phyloP scores from a whole-genome alignment of 345 rosid species.

The Gossypium raimondii region DNA sequence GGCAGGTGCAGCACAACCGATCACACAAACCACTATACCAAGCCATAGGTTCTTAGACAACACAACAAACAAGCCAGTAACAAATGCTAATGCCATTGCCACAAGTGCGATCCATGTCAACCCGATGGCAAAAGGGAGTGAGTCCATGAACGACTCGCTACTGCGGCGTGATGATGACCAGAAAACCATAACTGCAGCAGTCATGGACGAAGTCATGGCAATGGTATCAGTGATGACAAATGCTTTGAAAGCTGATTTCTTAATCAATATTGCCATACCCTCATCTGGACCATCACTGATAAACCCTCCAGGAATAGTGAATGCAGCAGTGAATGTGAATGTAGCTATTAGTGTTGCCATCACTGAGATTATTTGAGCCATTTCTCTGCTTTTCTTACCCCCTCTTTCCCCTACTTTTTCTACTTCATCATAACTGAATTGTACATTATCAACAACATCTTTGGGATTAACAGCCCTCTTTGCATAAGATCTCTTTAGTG shows the following conservation, averaged over 20 bases:
- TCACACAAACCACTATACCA: conserved; percentile 8
- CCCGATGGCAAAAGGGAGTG: conserved; percentile 7
- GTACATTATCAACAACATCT: neutral
- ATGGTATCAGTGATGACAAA: conserved; percentile 4
- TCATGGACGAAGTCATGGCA: conserved; percentile 5
- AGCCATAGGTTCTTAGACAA: neutral
- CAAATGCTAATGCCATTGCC: conserved; percentile 11
- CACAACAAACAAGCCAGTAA: conserved; percentile 12
- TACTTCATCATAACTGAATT: neutral
- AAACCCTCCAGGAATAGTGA: neutral
- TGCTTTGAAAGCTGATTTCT: conserved; percentile 5
- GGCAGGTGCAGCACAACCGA: conserved; percentile 12
- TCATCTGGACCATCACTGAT: neutral
- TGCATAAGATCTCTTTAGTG: neutral
- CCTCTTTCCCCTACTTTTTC: neutral
- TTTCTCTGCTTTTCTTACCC: neutral
- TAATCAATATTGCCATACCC: neutral
- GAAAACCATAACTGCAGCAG: conserved; percentile 7
- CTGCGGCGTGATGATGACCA: conserved; percentile 11
- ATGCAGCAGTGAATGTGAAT: neutral
- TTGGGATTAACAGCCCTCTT: neutral
- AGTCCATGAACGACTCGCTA: conserved; percentile 4
- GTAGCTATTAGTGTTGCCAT: conserved; percentile 12
- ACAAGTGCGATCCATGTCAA: conserved; percentile 10
- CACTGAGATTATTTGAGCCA: neutral